Percentiles rank a stretch among this genome's conserved stretches.
phyloP scores from a whole-genome alignment of 2,329 filamentous ascomycete species.

The Cladosporium oxysporum region DNA sequence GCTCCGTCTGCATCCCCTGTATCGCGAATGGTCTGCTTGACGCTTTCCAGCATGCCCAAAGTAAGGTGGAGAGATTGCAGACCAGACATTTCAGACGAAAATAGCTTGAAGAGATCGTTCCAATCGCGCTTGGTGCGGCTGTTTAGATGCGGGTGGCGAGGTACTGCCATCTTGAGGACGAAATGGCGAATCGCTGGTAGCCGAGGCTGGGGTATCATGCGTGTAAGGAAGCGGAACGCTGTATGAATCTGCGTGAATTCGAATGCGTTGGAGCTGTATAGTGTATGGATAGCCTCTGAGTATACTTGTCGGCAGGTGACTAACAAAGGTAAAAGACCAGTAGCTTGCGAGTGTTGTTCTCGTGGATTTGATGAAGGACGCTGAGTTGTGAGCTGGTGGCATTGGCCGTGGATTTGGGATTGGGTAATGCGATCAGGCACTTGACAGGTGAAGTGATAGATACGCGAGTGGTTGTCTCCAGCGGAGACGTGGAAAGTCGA shows the following conservation, averaged over 20 bases:
- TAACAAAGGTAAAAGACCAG: conserved; percentile 33
- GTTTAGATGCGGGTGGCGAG: conserved; percentile 36
- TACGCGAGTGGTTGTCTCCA: conserved; percentile 25
- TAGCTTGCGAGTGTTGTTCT: conserved; percentile 26
- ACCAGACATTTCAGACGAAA: conserved; percentile 33
- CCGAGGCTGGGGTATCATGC: conserved; percentile 33
- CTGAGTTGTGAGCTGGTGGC: conserved; percentile 26
- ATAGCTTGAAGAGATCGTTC: conserved; percentile 35
- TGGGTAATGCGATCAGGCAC: conserved; percentile 29
- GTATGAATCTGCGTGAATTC: conserved; percentile 37
- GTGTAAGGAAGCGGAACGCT: conserved; percentile 35
- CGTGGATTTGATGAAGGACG: conserved; percentile 26
- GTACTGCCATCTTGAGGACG: conserved; percentile 34
- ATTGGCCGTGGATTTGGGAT: conserved; percentile 27
- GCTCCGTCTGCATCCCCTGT: conserved; percentile 30
- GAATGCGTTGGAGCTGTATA: conserved; percentile 38
- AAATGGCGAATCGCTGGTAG: conserved; percentile 33
- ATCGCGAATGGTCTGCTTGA: conserved; percentile 32
- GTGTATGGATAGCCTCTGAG: conserved; percentile 33
- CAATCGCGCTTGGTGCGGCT: conserved; percentile 34
- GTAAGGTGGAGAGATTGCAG: conserved; percentile 32
- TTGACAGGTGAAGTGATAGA: conserved; percentile 32
- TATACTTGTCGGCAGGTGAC: conserved; percentile 36
- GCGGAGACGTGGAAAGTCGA: conserved; percentile 33
- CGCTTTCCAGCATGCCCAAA: conserved; percentile 33